Evolutionary conservation across 495 filamentous ascomycete species (phyloP).

Genomic region (Podospora sp.): DNA sequence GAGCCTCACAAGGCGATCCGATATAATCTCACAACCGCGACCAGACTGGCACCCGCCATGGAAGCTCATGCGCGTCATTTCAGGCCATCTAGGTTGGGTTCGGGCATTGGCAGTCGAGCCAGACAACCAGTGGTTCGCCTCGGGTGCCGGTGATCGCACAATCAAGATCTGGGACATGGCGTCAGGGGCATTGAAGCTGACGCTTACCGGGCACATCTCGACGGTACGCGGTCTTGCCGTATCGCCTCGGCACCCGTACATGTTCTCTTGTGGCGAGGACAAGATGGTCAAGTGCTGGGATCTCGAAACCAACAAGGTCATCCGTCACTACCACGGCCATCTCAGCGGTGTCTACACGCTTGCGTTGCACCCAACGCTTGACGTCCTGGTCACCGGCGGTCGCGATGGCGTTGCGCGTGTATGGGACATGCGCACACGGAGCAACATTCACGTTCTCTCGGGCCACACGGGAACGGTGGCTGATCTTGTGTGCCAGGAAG

Average conservation of each 20-base stretch:
- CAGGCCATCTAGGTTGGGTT: constrained; percentile 96
- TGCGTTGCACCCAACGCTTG: constrained; percentile 86
- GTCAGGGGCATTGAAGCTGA: constrained; percentile 76
- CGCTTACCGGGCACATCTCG: constrained; percentile 95
- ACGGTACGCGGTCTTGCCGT: constrained; percentile 94
- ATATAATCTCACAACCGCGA: constrained; percentile 68
- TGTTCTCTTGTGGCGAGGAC: constrained; percentile 97
- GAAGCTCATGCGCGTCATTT: constrained; percentile 98
- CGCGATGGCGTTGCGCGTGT: constrained; percentile 92
- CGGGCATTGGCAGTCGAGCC: constrained; percentile 88
- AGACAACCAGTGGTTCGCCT: constrained; percentile 97
- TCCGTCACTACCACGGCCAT: constrained; percentile 97
- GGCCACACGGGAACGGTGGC: constrained; percentile 91
- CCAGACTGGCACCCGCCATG: constrained; percentile 97
- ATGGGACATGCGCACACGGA: constrained; percentile 97
- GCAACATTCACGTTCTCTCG: constrained; percentile 89
- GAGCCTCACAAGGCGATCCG: constrained; percentile 68
- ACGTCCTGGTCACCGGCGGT: constrained; percentile 92
- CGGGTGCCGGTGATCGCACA: constrained; percentile 91
- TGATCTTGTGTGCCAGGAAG: constrained; percentile 89
- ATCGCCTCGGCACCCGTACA: constrained; percentile 90
- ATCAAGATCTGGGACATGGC: constrained; percentile 99
- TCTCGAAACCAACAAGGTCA: constrained; percentile 97
- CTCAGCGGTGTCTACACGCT: constrained; percentile 95
- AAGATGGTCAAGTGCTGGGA: constrained; percentile 99